phyloP scores from a whole-genome alignment of 345 rosid species.

The Bruguiera gymnorhiza region DNA sequence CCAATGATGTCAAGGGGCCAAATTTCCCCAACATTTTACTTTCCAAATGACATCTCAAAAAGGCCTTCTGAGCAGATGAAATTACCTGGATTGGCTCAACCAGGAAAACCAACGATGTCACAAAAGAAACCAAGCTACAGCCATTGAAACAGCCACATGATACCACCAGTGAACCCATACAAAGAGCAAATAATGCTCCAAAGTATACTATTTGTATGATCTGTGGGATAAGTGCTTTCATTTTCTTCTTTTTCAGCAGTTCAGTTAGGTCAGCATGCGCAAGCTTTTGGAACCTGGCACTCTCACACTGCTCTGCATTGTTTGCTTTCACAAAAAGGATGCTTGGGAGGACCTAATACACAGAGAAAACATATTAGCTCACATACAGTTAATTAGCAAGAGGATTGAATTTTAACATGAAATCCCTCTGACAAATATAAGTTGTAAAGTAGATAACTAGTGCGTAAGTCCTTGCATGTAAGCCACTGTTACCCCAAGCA shows the following conservation, averaged over 20 bases:
- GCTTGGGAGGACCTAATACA: slow-evolving; percentile 73
- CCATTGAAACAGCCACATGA: slow-evolving; percentile 63
- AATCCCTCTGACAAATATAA: background rate
- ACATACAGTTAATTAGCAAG: background rate
- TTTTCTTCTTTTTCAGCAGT: slow-evolving; percentile 71
- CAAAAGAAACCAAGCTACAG: slow-evolving; percentile 63
- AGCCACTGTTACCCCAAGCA: too few species aligned
- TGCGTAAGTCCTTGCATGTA: too few species aligned
- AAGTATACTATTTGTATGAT: slow-evolving; percentile 66
- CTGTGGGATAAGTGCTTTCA: slow-evolving; percentile 91
- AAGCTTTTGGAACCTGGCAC: slow-evolving; percentile 65
- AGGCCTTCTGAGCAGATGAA: slow-evolving; percentile 12
- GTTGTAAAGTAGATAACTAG: background rate
- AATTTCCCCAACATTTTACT: too few species aligned
- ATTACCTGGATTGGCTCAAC: slow-evolving; percentile 88
- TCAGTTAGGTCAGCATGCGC: slow-evolving; percentile 59
- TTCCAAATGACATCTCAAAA: too few species aligned
- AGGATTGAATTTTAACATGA: too few species aligned
- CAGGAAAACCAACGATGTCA: slow-evolving; percentile 75
- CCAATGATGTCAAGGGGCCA: too few species aligned
- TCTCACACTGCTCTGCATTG: slow-evolving; percentile 74
- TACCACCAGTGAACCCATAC: slow-evolving; percentile 65
- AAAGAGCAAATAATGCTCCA: slow-evolving; percentile 63
- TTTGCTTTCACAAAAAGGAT: slow-evolving; percentile 88
- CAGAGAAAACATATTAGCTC: background rate